These are phyloP conservation scores for Coelastrella sp. DNA, from an alignment of 139 green algal genomes.

Conservation along the genomic window DNA sequence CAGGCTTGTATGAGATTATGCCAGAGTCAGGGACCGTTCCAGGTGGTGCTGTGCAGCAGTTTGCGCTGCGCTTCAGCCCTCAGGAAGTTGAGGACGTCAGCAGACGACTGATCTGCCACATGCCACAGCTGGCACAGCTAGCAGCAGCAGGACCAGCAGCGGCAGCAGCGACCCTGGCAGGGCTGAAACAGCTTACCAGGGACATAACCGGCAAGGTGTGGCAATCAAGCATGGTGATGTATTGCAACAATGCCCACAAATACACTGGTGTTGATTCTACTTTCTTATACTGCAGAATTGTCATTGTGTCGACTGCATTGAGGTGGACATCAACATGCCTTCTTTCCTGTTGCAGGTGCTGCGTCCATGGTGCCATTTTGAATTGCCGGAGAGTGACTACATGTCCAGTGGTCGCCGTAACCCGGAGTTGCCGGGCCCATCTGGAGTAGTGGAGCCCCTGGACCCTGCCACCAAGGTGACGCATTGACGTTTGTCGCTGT, in stretches of 20 bases:
- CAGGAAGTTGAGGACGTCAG: constrained; percentile 77
- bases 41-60: constrained; percentile 49
- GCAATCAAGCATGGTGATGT: no score
- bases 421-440: constrained; percentile 68
- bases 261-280: not conserved
- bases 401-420: constrained; percentile 64
- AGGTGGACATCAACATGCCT: not conserved
- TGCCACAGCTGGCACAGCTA: constrained; percentile 68
- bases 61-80: constrained; percentile 81
- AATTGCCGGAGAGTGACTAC: constrained; percentile 81
- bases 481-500: not conserved
- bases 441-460: constrained; percentile 65
- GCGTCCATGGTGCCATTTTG: constrained; percentile 88
- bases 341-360: constrained; percentile 52
- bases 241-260: no score
- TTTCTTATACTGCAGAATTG: not conserved
- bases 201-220: constrained; percentile 31
- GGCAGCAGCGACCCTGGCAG: not conserved
- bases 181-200: not conserved
- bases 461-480: constrained; percentile 72
- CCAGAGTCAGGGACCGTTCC: constrained; percentile 62
- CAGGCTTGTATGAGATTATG: constrained; percentile 62
- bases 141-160: constrained; percentile 55
- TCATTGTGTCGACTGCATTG: not conserved
- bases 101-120: constrained; percentile 65